These are phyloP conservation scores for Massarina eburnea DNA, from an alignment of 2,329 filamentous ascomycete species.

Conservation along the genomic window DNA sequence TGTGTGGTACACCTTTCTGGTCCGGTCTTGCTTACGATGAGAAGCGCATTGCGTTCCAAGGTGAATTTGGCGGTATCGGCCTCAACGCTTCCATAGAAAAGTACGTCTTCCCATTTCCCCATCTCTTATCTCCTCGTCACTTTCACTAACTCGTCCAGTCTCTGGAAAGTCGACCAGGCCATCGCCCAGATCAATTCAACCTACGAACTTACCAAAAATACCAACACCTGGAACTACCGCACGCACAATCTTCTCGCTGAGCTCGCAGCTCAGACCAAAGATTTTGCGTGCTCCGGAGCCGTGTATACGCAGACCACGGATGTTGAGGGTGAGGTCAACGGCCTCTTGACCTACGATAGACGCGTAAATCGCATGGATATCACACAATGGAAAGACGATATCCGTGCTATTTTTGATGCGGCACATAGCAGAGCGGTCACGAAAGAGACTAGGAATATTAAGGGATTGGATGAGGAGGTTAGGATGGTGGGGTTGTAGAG, in stretches of 20 bases:
- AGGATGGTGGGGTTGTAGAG: too few relatives aligned
- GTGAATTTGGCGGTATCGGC: constrained; percentile 71
- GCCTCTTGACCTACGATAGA: constrained; percentile 69
- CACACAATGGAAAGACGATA: constrained; percentile 62
- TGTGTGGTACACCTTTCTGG: constrained; percentile 71
- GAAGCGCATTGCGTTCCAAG: constrained; percentile 66
- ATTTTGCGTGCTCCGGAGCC: constrained; percentile 65
- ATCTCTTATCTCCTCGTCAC: not conserved
- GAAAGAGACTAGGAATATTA: too few relatives aligned
- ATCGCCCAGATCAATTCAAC: constrained; percentile 65
- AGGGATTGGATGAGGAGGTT: too few relatives aligned
- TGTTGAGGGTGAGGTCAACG: constrained; percentile 74
- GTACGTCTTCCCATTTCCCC: constrained; percentile 42
- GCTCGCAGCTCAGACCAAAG: constrained; percentile 52
- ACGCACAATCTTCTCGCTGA: constrained; percentile 55
- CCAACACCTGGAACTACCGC: constrained; percentile 68
- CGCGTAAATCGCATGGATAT: constrained; percentile 59
- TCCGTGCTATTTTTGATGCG: constrained; percentile 60
- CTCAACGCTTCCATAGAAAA: constrained; percentile 64
- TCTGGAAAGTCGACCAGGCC: constrained; percentile 65
- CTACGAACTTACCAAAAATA: constrained; percentile 64
- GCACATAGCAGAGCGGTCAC: constrained; percentile 1
- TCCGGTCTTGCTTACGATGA: constrained; percentile 58
- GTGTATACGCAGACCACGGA: constrained; percentile 76
- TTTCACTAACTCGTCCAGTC: constrained; percentile 40